Conservation (phyloP, 345 rosid species). For the Murraya koenigii region DNA sequence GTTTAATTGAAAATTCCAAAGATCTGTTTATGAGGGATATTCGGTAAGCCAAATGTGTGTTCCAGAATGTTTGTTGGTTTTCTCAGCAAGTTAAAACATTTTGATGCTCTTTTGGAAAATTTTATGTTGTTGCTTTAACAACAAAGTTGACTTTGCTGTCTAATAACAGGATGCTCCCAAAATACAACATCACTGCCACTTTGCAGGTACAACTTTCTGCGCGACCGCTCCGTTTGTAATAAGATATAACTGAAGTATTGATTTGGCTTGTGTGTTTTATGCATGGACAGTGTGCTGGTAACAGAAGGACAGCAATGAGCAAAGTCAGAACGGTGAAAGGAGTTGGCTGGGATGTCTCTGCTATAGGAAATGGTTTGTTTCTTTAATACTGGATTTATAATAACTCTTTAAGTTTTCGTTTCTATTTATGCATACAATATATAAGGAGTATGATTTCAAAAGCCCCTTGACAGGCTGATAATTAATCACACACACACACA, state of each 20-base stretch:
- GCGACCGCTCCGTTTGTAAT: neutral
- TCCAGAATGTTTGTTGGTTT: neutral
- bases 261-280: slow-evolving; percentile 10
- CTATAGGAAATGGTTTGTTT: slow-evolving; percentile 82
- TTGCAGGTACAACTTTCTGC: slow-evolving; percentile 53
- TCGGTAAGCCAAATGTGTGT: slow-evolving; percentile 40
- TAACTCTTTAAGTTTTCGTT: neutral
- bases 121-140: neutral
- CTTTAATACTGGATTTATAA: neutral
- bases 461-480: neutral
- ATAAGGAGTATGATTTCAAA: neutral
- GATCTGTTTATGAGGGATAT: slow-evolving; percentile 68
- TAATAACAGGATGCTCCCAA: slow-evolving; percentile 67
- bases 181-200: slow-evolving; percentile 71
- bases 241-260: neutral
- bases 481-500: too few relatives aligned
- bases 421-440: neutral
- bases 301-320: slow-evolving; percentile 99
- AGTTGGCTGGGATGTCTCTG: slow-evolving; percentile 96
- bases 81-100: neutral
- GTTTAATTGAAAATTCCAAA: slow-evolving; percentile 49
- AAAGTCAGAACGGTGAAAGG: slow-evolving; percentile 71
- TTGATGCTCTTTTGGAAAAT: neutral
- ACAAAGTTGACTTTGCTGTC: slow-evolving; percentile 7
- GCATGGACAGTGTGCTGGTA: slow-evolving; percentile 82